A percentile compares a stretch with the other conserved stretches of the same genome.
Conservation (phyloP, 129 eudicot species). For the Escallonia rubra region DNA sequence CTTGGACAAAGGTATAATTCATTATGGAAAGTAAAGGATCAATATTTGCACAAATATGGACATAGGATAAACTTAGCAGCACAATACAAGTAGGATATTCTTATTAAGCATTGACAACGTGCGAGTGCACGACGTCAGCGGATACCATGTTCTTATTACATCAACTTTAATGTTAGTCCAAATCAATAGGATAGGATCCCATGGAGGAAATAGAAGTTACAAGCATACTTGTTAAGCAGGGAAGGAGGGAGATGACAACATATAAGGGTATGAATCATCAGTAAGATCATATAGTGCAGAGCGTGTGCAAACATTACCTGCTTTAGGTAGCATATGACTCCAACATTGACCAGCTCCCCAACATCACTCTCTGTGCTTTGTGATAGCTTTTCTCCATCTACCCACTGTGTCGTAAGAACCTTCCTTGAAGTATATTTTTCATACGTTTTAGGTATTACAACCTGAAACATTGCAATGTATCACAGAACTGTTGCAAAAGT, state of each 20-base stretch:
- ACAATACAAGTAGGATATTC: no score
- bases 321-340: conserved; percentile 99
- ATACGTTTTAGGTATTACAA: conserved; percentile 88
- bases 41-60: no score
- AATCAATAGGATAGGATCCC: neutral
- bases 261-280: neutral
- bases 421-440: conserved; percentile 83
- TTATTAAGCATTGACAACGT: no score
- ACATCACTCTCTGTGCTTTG: conserved; percentile 99
- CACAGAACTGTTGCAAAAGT: conserved; percentile 2
- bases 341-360: conserved; percentile 98
- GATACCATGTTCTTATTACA: no score
- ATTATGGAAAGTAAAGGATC: no score
- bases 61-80: no score
- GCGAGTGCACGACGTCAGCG: no score
- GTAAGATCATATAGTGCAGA: neutral
- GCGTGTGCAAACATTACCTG: conserved; percentile 46
- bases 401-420: conserved; percentile 97
- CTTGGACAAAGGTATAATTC: no score
- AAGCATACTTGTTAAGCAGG: neutral
- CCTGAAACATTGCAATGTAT: conserved; percentile 44
- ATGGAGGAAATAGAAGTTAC: neutral
- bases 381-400: conserved; percentile 98
- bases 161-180: no score
- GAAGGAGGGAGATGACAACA: neutral